Evolutionary conservation across 1,284 basidiomycete genomes (phyloP), one percentile per base, ranked within the genome.

Genomic region (Ustilago shanxiensis): DNA sequence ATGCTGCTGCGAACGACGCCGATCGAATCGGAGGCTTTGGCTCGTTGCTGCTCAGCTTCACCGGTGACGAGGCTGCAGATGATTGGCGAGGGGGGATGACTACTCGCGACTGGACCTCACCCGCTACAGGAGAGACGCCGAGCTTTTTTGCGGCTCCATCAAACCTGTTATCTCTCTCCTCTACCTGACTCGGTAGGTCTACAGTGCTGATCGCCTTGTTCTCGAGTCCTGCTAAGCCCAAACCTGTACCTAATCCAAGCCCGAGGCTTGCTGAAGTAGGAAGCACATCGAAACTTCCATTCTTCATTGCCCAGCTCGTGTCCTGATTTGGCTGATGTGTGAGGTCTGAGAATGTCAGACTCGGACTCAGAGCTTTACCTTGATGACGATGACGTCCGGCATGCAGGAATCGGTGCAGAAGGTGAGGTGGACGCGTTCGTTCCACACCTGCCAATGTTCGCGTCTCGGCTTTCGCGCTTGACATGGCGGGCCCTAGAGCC

Each of bases 371-470:
- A 20, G 72, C 72, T n/a, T 67, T 63, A 18, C 29, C 31, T 9
- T 64, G 67, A 5, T 75, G 51, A 1, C 67, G 60, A 7, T 49
- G 55, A 9, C 64, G 58, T 13, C 49, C 31, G 1, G 69, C 66
- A 29, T 77, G 74, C 31, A 77, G 33, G 39, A 77, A 68, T 28
- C 74, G 69, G 44, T 69, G 69, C 33, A 77, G 44, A 4, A 77
- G 60, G 16, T 69, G 74, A 13, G 69, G 74, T n/a, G 56, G 52
- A 9, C 67, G 59, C 31, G 59, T 53, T 2, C 50, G 41, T 47
- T 73, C 63, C 2, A 55, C 56, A 13, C 58, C 60, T 14, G 65
- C 60, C 24, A 60, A n/a, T 6, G 55, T 59, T 11, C 55, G 22
- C 2, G 64, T 64, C 33, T 66, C 69, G 26, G 60, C 60, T 24